Evolutionary conservation across 179 eudicot genomes (phyloP).

Genomic region (Corrigiola litoralis): DNA sequence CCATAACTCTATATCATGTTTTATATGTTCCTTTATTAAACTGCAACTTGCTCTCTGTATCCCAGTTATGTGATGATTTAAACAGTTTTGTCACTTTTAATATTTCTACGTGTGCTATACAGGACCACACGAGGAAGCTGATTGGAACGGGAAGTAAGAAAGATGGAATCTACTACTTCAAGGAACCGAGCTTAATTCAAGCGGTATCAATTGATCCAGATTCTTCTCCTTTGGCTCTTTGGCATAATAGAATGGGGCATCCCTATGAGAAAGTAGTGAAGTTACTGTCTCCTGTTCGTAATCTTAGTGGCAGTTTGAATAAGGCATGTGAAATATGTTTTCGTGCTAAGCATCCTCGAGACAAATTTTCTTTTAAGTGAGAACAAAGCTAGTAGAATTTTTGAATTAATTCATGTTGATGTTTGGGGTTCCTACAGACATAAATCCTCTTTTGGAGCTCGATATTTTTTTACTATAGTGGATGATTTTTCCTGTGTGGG

Average conservation of each 20-base stretch:
- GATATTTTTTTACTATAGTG: neutral
- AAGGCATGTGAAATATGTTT: neutral
- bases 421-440: no score
- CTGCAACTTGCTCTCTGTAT: neutral
- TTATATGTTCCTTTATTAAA: neutral
- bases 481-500: neutral
- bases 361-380: neutral
- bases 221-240: neutral
- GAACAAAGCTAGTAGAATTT: neutral
- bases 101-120: neutral
- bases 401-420: neutral
- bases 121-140: neutral
- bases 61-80: neutral
- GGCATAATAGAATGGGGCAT: neutral
- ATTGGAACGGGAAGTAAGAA: conserved; percentile 1
- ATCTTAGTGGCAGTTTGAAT: neutral
- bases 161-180: no score
- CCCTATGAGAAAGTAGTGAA: neutral
- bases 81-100: neutral
- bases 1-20: neutral
- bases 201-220: neutral
- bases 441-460: neutral
- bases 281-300: neutral
- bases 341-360: neutral
- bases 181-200: no score